A percentile compares a stretch with the other conserved stretches of the same genome.
phyloP scores from a whole-genome alignment of 2,329 filamentous ascomycete species.

The Ophiosphaerella herpotricha region DNA sequence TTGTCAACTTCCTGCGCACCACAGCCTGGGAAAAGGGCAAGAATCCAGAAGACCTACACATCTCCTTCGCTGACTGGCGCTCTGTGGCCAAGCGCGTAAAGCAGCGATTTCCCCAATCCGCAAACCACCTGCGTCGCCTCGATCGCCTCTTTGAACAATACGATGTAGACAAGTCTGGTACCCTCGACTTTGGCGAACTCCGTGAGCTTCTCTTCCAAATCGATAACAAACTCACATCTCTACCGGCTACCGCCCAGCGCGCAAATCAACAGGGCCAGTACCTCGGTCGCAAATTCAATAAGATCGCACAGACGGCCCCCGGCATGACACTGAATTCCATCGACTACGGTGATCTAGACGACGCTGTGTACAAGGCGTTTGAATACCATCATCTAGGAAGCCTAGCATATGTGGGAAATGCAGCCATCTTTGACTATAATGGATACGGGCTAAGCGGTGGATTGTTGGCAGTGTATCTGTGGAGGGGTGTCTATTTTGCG shows the following conservation, averaged over 20 bases:
- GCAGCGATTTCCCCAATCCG: slow-evolving; percentile 87
- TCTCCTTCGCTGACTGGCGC: slow-evolving; percentile 89
- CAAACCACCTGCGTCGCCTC: slow-evolving; percentile 82
- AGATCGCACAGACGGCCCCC: slow-evolving; percentile 76
- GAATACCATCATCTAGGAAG: slow-evolving; percentile 91
- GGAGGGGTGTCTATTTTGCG: slow-evolving; percentile 95
- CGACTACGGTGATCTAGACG: slow-evolving; percentile 86
- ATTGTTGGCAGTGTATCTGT: slow-evolving; percentile 90
- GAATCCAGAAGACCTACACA: slow-evolving; percentile 83
- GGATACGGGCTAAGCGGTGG: slow-evolving; percentile 81
- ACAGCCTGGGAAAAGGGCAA: slow-evolving; percentile 90
- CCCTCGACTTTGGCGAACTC: slow-evolving; percentile 91
- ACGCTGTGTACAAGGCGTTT: slow-evolving; percentile 91
- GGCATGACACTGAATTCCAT: slow-evolving; percentile 81
- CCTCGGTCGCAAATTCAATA: slow-evolving; percentile 91
- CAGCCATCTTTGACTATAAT: slow-evolving; percentile 88
- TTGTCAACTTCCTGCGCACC: slow-evolving; percentile 85
- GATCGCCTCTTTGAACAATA: slow-evolving; percentile 91
- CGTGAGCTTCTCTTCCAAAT: slow-evolving; percentile 88
- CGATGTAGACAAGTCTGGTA: slow-evolving; percentile 90
- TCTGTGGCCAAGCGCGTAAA: slow-evolving; percentile 81
- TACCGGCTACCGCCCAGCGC: slow-evolving; percentile 93
- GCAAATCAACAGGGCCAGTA: slow-evolving; percentile 96
- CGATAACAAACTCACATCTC: slow-evolving; percentile 88
- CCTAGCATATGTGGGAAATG: slow-evolving; percentile 94